Percentiles rank a stretch among this genome's conserved stretches.
These are phyloP conservation scores for Dorcoceras hygrometricum DNA, from an alignment of 257 asterid genomes.

Conservation along the genomic window DNA sequence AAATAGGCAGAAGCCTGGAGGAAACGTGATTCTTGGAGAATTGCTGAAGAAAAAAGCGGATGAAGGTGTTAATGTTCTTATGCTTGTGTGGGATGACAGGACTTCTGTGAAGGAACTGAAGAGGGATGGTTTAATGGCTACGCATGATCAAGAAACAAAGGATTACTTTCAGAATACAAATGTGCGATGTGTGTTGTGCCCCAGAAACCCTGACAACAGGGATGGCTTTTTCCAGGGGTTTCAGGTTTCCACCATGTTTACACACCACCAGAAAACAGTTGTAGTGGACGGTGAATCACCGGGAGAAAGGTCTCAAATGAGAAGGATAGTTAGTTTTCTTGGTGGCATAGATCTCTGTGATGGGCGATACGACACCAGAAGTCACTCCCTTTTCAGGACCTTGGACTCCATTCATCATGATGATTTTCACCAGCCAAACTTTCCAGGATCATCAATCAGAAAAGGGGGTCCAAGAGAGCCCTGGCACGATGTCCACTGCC, in stretches of 20 bases:
- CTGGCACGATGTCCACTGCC: slow-evolving; percentile 54
- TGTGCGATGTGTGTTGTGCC: slow-evolving; percentile 72
- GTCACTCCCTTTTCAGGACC: slow-evolving; percentile 64
- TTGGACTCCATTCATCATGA: slow-evolving; percentile 49
- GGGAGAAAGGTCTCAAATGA: slow-evolving; percentile 25
- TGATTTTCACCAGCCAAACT: slow-evolving; percentile 89
- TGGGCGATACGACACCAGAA: slow-evolving; percentile 68
- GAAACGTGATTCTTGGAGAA: slow-evolving; percentile 59
- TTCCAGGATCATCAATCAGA: slow-evolving; percentile 57
- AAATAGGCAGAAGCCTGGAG: slow-evolving; percentile 46
- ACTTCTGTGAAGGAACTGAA: slow-evolving; percentile 49
- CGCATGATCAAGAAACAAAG: slow-evolving; percentile 76
- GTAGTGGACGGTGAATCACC: slow-evolving; percentile 51
- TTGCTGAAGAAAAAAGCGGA: slow-evolving; percentile 65
- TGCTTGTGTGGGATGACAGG: slow-evolving; percentile 88
- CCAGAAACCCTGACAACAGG: slow-evolving; percentile 62
- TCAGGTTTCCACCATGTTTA: slow-evolving; percentile 70
- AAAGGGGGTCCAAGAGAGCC: slow-evolving; percentile 98
- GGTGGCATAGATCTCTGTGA: slow-evolving; percentile 97
- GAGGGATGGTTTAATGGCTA: slow-evolving; percentile 78
- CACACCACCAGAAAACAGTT: slow-evolving; percentile 84
- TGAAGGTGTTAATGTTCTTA: slow-evolving; percentile 68
- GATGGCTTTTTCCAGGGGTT: slow-evolving; percentile 57
- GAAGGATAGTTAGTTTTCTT: slow-evolving; percentile 62
- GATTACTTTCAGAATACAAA: slow-evolving; percentile 53